Base-by-base conservation (phyloP, 495 filamentous ascomycete genomes). In the Annulohypoxylon moriforme region DNA sequence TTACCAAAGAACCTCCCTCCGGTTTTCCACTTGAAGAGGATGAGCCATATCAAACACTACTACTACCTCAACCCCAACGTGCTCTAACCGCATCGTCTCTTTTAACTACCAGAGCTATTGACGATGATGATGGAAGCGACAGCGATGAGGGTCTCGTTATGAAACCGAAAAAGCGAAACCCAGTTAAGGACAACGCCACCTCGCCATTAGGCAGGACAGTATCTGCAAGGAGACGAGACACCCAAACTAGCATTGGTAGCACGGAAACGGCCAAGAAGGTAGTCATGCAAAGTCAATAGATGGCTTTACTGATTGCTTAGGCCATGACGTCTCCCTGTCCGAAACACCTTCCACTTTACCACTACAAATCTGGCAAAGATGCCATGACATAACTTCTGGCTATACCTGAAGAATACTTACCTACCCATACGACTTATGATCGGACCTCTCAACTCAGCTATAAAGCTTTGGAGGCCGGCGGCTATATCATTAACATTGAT, bases 251-350 rank as follows among this genome's bases (percentile, higher is more conserved):
- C 46, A 82, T 85, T 14, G 81, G 81, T 47, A 87, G 85, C 68
- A 86, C 84, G 3, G 86, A 87, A 38, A 88, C 86, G 47, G 86
- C 86, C 38, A 87, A 87, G 77, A 87, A 86, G 75, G 57, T 88
- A 20, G n/a, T 76, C 40, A 76, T 81, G 53, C 71, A 56, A 58
- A 73, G 62, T 60, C 56, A 24, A 67, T 66, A 64, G 49, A 58
- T 33, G 55, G 8, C 46, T 8, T 14, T 27, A 20, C 22, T 10
- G 27, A 40, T 14, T 57, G 38, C 31, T 4, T 5, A 8, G 14
- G 24, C 18, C 8, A 44, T 18, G n/a, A 25, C 24, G 11, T 20
- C 57, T 33, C 10, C 27, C 2, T 16, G 40, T 44, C n/a, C 16
- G 18, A 16, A 10, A 4, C 42, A 47, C 14, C 22, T 47, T 31